phyloP scores from a whole-genome alignment of 1,284 basidiomycete species.

The Irpex rosettiformis region DNA sequence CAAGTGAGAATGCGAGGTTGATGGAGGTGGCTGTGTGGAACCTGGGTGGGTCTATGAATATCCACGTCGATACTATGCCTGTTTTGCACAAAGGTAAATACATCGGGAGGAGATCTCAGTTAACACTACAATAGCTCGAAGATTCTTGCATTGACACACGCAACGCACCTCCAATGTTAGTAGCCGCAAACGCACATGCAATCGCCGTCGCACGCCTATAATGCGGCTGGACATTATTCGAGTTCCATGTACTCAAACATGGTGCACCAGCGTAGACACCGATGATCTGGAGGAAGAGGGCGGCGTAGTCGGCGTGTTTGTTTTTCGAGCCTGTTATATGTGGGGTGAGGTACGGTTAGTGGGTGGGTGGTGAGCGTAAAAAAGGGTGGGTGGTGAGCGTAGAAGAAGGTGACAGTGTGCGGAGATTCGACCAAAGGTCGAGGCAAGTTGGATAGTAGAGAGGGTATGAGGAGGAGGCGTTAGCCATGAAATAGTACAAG shows the following conservation, averaged over 20 bases:
- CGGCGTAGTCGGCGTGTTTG: background rate
- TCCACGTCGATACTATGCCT: background rate
- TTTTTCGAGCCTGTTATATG: background rate
- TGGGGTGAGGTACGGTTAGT: too few species aligned
- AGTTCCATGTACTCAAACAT: background rate
- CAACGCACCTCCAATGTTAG: background rate
- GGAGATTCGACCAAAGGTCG: too few species aligned
- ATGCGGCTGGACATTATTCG: background rate
- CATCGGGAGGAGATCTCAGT: background rate
- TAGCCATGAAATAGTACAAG: background rate
- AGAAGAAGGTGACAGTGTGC: too few species aligned
- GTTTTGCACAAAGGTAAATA: background rate
- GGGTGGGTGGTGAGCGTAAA: too few species aligned
- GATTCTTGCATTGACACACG: background rate
- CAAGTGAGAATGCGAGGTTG: background rate
- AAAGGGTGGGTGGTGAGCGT: too few species aligned
- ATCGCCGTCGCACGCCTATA: background rate
- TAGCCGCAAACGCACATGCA: background rate
- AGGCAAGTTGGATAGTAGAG: too few species aligned
- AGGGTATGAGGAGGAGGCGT: background rate
- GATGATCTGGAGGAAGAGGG: slow-evolving; percentile 1
- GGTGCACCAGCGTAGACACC: background rate
- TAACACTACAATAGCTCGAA: too few species aligned
- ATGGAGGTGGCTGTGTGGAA: background rate
- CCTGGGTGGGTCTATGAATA: background rate